phyloP scores from a whole-genome alignment of 2,329 filamentous ascomycete genomes.

The Verticillium dahliae region DNA sequence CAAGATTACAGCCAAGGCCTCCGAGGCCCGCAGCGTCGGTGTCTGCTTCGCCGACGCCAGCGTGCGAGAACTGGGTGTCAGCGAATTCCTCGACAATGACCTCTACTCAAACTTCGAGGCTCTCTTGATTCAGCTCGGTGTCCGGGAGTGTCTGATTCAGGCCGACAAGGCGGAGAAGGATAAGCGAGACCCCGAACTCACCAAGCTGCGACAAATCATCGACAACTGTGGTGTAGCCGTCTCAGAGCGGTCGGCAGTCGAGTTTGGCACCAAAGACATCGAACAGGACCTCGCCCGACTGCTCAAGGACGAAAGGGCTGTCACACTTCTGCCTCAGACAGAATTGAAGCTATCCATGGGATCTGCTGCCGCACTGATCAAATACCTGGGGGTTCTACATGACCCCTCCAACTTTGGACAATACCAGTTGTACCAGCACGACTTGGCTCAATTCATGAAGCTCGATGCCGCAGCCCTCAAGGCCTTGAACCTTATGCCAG shows the following conservation, averaged over 20 bases:
- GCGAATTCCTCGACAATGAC: slow-evolving; percentile 98
- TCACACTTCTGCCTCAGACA: slow-evolving; percentile 74
- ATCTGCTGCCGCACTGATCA: slow-evolving; percentile 86
- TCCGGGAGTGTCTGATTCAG: slow-evolving; percentile 88
- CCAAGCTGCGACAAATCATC: slow-evolving; percentile 81
- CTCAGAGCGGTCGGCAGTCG: slow-evolving; percentile 66
- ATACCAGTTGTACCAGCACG: slow-evolving; percentile 95
- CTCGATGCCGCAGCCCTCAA: slow-evolving; percentile 90
- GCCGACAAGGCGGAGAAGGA: slow-evolving; percentile 72
- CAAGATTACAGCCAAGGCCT: slow-evolving; percentile 83
- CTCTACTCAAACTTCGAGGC: slow-evolving; percentile 97
- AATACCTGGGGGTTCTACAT: slow-evolving; percentile 84
- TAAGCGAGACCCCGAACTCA: slow-evolving; percentile 76
- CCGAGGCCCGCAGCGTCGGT: slow-evolving; percentile 78
- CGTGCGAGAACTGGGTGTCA: slow-evolving; percentile 89
- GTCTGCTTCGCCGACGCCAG: slow-evolving; percentile 98
- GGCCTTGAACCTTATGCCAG: slow-evolving; percentile 94
- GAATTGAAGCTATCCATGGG: slow-evolving; percentile 96
- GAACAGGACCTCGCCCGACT: slow-evolving; percentile 88
- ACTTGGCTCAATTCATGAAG: slow-evolving; percentile 97
- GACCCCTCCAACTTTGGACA: slow-evolving; percentile 95
- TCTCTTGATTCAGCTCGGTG: slow-evolving; percentile 89
- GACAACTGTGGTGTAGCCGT: slow-evolving; percentile 89
- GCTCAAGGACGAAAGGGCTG: slow-evolving; percentile 77
- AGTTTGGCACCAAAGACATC: slow-evolving; percentile 87